These are phyloP conservation scores for Globisporangium canariense DNA, from an alignment of 352 stramenopile genomes.

Conservation along the genomic window DNA sequence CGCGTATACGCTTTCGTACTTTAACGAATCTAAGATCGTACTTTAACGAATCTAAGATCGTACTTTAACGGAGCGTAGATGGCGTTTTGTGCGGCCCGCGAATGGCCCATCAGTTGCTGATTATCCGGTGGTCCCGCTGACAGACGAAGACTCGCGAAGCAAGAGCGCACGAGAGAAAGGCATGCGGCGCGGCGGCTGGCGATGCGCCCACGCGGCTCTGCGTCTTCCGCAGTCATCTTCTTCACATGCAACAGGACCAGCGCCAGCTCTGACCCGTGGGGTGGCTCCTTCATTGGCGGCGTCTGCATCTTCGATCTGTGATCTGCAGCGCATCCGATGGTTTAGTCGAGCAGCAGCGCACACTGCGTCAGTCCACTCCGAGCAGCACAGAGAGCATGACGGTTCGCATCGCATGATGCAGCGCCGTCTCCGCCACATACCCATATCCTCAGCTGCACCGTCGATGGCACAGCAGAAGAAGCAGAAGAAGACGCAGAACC, in stretches of 20 bases:
- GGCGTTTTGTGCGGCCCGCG: not conserved
- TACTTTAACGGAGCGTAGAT: not conserved
- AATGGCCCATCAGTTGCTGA: not conserved
- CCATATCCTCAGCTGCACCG: not conserved
- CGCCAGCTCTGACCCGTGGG: not conserved
- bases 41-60: not conserved
- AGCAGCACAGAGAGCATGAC: not conserved
- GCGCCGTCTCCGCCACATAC: slow-evolving; percentile 11
- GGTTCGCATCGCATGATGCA: not conserved
- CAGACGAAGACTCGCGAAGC: not conserved
- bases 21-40: too few species aligned
- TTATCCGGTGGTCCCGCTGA: slow-evolving; percentile 1
- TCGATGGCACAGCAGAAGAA: slow-evolving; percentile 4
- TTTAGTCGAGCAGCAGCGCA: slow-evolving; percentile 16
- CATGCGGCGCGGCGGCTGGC: slow-evolving; percentile 16
- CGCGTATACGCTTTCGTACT: not conserved
- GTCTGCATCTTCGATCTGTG: not conserved
- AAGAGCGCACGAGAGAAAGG: not conserved
- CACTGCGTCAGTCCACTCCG: not conserved
- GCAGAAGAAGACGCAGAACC: slow-evolving; percentile 15
- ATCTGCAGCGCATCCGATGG: slow-evolving; percentile 8
- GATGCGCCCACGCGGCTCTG: slow-evolving; percentile 9
- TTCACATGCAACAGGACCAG: not conserved
- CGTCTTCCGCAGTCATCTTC: not conserved
- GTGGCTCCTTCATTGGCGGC: not conserved